These are phyloP conservation scores for Heterobasidion occidentale DNA, from an alignment of 1,284 basidiomycete genomes.

Conservation along the genomic window DNA sequence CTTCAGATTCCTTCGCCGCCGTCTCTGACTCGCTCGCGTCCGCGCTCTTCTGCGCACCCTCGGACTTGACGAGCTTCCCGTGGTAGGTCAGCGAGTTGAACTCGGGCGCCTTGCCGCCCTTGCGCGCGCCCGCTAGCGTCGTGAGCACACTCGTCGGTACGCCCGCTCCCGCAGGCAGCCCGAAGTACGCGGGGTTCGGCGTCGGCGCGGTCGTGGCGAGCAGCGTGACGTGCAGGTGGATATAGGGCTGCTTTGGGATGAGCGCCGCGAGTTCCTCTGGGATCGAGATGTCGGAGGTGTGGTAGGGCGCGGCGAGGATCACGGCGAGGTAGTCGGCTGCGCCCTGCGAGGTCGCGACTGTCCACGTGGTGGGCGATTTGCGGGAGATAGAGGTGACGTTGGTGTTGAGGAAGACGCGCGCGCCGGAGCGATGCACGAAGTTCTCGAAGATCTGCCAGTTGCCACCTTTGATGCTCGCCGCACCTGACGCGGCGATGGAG, in stretches of 20 bases:
- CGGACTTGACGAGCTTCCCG: slow-evolving; percentile 36
- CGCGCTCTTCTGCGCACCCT: slow-evolving; percentile 10
- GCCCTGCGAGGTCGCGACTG: slow-evolving; percentile 27
- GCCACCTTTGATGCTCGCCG: slow-evolving; percentile 66
- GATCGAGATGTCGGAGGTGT: slow-evolving; percentile 50
- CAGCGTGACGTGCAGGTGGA: slow-evolving; percentile 85
- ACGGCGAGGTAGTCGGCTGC: slow-evolving; percentile 48
- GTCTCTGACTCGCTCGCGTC: slow-evolving; percentile 9
- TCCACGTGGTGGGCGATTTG: slow-evolving; percentile 34
- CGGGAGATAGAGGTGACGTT: slow-evolving; percentile 45
- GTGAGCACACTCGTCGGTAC: slow-evolving; percentile 73
- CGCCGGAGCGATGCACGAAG: slow-evolving; percentile 67
- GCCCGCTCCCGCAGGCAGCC: slow-evolving; percentile 32
- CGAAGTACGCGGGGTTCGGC: slow-evolving; percentile 70
- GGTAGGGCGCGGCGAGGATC: slow-evolving; percentile 73
- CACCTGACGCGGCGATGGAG: slow-evolving; percentile 70
- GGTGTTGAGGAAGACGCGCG: slow-evolving; percentile 63
- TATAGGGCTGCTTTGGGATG: slow-evolving; percentile 68
- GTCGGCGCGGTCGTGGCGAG: slow-evolving; percentile 67
- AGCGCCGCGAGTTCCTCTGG: slow-evolving; percentile 35
- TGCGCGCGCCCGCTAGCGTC: slow-evolving; percentile 48
- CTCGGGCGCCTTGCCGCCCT: slow-evolving; percentile 52
- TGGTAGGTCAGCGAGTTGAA: slow-evolving; percentile 92
- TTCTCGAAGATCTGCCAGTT: slow-evolving; percentile 84
- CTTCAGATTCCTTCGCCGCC: neutral